A percentile compares a stretch with the other conserved stretches of the same genome.
phyloP scores from a whole-genome alignment of 306 rosid genomes.

The Cucurbita moschata region DNA sequence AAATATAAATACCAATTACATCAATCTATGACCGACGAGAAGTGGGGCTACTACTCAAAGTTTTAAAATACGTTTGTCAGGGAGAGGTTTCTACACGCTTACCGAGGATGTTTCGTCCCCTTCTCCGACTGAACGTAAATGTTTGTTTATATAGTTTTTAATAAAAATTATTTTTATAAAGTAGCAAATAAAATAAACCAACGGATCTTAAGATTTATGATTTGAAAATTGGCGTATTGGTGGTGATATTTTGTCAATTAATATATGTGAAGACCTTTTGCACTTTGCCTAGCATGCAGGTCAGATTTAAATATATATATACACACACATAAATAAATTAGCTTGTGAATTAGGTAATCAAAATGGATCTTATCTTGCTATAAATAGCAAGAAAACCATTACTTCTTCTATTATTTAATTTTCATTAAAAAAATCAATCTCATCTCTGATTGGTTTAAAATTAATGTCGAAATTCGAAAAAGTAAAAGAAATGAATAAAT shows the following conservation, averaged over 20 bases:
- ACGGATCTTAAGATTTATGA: not conserved
- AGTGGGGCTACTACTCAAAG: too few species aligned
- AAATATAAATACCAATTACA: too few species aligned
- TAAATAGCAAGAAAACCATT: not conserved
- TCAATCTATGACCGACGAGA: too few species aligned
- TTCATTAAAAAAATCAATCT: not conserved
- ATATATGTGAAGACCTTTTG: not conserved
- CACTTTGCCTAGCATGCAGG: not conserved
- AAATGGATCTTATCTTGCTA: not conserved
- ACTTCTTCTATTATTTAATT: not conserved
- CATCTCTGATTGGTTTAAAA: too few species aligned
- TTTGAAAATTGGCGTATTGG: not conserved
- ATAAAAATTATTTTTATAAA: not conserved
- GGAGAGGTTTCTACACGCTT: too few species aligned
- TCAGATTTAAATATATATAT: not conserved
- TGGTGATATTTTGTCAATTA: not conserved
- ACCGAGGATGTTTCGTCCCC: too few species aligned
- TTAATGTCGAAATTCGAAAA: too few species aligned
- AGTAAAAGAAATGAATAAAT: too few species aligned
- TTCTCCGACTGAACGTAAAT: too few species aligned
- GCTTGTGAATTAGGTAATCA: not conserved
- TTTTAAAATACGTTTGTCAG: too few species aligned
- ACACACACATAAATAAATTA: not conserved
- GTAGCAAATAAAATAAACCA: not conserved
- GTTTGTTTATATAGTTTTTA: too few species aligned